These are phyloP conservation scores for Geotrichum fermentans DNA, from an alignment of 1,139 yeast species.

Conservation along the genomic window DNA sequence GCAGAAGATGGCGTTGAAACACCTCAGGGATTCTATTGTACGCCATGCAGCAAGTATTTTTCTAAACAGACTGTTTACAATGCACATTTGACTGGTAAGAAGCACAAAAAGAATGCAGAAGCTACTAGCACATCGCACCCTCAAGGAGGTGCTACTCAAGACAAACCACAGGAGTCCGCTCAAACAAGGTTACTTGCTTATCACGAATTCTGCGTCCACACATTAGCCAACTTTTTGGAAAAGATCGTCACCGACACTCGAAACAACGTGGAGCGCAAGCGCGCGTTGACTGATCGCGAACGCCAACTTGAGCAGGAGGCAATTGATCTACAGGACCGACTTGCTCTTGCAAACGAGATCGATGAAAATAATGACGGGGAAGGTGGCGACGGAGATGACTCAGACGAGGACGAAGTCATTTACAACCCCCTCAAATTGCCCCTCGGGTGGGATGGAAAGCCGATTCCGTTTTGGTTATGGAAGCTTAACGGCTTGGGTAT, in stretches of 20 bases:
- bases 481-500: slow-evolving; percentile 81
- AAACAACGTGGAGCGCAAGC: slow-evolving; percentile 58
- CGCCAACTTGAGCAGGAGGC: slow-evolving; percentile 52
- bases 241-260: slow-evolving; percentile 48
- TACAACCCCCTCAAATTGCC: slow-evolving; percentile 57
- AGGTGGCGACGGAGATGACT: slow-evolving; percentile 26
- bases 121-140: slow-evolving; percentile 1
- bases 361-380: slow-evolving; percentile 21
- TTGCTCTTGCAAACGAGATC: slow-evolving; percentile 34
- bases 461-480: slow-evolving; percentile 91
- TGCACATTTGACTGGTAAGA: slow-evolving; percentile 70
- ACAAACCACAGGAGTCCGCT: slow-evolving; percentile 14
- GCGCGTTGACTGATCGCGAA: slow-evolving; percentile 72
- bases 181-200: slow-evolving; percentile 24
- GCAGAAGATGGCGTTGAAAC: slow-evolving; percentile 19
- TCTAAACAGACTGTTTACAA: slow-evolving; percentile 60
- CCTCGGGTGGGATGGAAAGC: slow-evolving; percentile 81
- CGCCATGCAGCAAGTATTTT: slow-evolving; percentile 60
- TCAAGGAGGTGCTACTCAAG: slow-evolving; percentile 1
- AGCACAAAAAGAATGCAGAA: slow-evolving; percentile 54
- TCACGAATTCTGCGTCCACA: slow-evolving; percentile 40
- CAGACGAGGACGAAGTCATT: slow-evolving; percentile 28
- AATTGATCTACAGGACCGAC: slow-evolving; percentile 34
- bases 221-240: slow-evolving; percentile 39
- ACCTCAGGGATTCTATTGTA: slow-evolving; percentile 44